Base-by-base conservation (phyloP, 306 rosid genomes). In the Cucumis melo region DNA sequence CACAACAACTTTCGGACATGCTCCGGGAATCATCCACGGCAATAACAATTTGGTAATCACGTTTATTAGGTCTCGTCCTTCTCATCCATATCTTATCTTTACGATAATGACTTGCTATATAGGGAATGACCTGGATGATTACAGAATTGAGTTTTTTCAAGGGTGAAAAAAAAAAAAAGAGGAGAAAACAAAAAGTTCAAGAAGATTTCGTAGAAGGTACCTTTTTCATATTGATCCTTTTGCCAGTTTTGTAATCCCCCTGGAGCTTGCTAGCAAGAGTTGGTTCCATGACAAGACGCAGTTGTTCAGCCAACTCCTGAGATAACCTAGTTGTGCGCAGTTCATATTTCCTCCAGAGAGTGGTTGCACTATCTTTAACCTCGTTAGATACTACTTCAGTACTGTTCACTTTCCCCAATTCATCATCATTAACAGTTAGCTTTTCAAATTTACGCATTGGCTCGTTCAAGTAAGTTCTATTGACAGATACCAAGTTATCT, bases 1-100 rank as follows among this genome's bases (percentile, higher is more conserved):
- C 95, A n/a, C 93, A 80, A 62, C 86, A 17, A 84, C 81, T 87
- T 84, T 91, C 96, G 10, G 95, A 90, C 97, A 94, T 94, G 68
- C 98, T 94, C 27, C 75, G 89, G 55, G 98, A 94, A 88, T 94
- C 98, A 87, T 94, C 98, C 82, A 94, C 80, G 1, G 97, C 98
- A 81, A 94, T 90, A 39, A 94, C 93, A 46, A 91, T 87, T 87
- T 94, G 97, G 73, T 94, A 94, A 84, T 94, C 97, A 74, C 95
- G 98, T 83, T 94, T 94, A 83, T 94, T 90, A 60, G 95, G 98
- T 32, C 90, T 83, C 66, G 98, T 94, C 85, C 96, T 57, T 80
- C 97, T 87, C 44, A 93, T 84, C 98, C 98, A 93, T 82, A 93
- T 93, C 85, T 89, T 91, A 80, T 93, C 97, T 81, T 90, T 91